Evolutionary conservation across 1,284 basidiomycete genomes (phyloP), one percentile per base, ranked within the genome.

Genomic region (Inonotus obliquus): DNA sequence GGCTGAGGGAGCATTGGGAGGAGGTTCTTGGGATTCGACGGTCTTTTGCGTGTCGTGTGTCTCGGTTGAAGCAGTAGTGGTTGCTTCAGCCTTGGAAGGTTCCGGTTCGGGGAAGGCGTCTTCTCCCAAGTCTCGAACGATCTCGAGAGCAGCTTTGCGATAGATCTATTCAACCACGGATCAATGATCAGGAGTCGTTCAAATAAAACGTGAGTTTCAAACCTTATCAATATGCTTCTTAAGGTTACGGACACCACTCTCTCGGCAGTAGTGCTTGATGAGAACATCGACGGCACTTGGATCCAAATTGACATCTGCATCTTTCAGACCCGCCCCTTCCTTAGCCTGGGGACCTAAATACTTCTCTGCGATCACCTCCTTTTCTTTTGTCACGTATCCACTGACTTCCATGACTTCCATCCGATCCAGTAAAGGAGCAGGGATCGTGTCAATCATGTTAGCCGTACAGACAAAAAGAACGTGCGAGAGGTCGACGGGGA

Each of bases 381-480:
- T 99, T 77, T 99, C 96, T 69, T 98, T 96, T 0, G 94, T 91
- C 23, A 98, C 96, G 73, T 99, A 99, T 17, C 95, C 94, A 63
- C 87, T 91, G 29, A 99, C 94, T 77, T 98, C 94, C 60, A 99
- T 85, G 1, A 99, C 94, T 73, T 99, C 97, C 93, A 96, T 95
- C 63, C 96, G 89, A 74, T 99, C 97, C 32, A 98, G 83, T 11
- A 99, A 79, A 1, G 96, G 97, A 2, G 94, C 95, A 1, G 96
- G 96, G 68, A 99, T 99, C 1, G 95, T 98, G 65, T 96, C 93
- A 60, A 98, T 86, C 62, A 87, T 89, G 76, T 98, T 98, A 47
- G 94, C 94, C 2, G 96, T 99, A 78, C 96, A 98, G 63, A 99
- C 96, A 73, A 99, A 99, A 1, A 99, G 84, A 25, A 99, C 94